These are phyloP conservation scores for Camillea tinctor DNA, from an alignment of 2,329 filamentous ascomycete species.

Conservation along the genomic window DNA sequence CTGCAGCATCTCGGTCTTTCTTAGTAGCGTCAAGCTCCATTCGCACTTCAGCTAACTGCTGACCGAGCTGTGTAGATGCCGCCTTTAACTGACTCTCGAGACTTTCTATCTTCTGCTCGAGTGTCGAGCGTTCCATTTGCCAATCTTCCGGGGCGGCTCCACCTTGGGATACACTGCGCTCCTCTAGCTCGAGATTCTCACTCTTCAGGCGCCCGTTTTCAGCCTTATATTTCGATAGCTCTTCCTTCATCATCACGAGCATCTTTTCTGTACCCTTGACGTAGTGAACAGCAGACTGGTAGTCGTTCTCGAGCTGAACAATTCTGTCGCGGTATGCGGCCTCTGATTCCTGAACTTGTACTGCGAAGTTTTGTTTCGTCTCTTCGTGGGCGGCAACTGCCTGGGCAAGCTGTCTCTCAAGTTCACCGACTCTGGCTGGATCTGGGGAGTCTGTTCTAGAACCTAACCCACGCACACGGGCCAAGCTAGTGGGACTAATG, in stretches of 20 bases:
- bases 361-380: constrained; percentile 72
- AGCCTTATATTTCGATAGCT: constrained; percentile 86
- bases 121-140: constrained; percentile 68
- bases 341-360: constrained; percentile 83
- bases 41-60: constrained; percentile 66
- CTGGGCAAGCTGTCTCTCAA: constrained; percentile 82
- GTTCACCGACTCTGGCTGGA: constrained; percentile 72
- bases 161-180: constrained; percentile 35
- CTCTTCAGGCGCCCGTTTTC: constrained; percentile 80
- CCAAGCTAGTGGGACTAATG: constrained; percentile 71
- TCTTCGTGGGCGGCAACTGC: constrained; percentile 82
- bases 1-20: constrained; percentile 64
- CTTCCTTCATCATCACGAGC: constrained; percentile 97
- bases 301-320: constrained; percentile 91
- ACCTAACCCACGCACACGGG: constrained; percentile 69
- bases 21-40: constrained; percentile 66
- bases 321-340: constrained; percentile 89
- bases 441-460: constrained; percentile 80
- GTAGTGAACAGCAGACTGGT: constrained; percentile 96
- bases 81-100: constrained; percentile 68
- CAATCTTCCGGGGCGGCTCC: constrained; percentile 59
- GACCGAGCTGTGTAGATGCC: constrained; percentile 68
- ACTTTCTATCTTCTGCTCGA: constrained; percentile 67
- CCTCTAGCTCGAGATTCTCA: constrained; percentile 70
- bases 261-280: constrained; percentile 99